Base-by-base conservation (phyloP, 176 grass and related monocot species). In the Cenchrus americanus region DNA sequence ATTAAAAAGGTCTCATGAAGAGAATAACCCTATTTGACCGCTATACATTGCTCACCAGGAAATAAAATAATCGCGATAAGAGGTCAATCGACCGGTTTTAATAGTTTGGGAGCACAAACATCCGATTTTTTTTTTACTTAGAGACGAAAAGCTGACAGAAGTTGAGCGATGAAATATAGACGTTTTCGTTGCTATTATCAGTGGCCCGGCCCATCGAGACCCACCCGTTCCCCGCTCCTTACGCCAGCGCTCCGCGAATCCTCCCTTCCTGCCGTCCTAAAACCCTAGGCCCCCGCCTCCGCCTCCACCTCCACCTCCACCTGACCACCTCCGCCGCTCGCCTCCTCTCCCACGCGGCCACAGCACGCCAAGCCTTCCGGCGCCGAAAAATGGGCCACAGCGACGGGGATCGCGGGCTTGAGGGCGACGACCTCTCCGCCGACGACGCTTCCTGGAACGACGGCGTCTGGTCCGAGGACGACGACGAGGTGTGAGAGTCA, bases 381-480 rank as follows among this genome's bases (percentile, higher is more conserved):
- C 13, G 5, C 37, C 2, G 7, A 10, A 21, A 73, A 73, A 90
- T 90, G 88, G 88, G 84, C 27, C 58, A 32, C 17, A 73, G 27
- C 22, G 88, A 86, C 9, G 79, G 30, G 2, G 84, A 90, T 2
- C 49, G 52, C 60, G 52, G 21, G 0, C 22, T 41, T 24, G 51
- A 23, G 19, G 9, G 43, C 52, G 77, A 75, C 13, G 80, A 79
- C 32, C 66, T 83, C 74, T 87, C 88, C 42, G 52, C 66, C 44
- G 84, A 90, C 43, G 88, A 90, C 17, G 62, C 84, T 10, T 76
- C 84, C 17, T 87, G 88, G 88, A 86, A 80, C 80, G 84, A 90
- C 23, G 76, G 53, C 32, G 80, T n/a, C 67, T 87, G 61, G 88
- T 87, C 83, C 49, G 88, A 86, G 21, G 79, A 78, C 40, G 83